These are phyloP conservation scores for Tubosaeta sp. DNA, from an alignment of 768 basidiomycete species.

Conservation along the genomic window DNA sequence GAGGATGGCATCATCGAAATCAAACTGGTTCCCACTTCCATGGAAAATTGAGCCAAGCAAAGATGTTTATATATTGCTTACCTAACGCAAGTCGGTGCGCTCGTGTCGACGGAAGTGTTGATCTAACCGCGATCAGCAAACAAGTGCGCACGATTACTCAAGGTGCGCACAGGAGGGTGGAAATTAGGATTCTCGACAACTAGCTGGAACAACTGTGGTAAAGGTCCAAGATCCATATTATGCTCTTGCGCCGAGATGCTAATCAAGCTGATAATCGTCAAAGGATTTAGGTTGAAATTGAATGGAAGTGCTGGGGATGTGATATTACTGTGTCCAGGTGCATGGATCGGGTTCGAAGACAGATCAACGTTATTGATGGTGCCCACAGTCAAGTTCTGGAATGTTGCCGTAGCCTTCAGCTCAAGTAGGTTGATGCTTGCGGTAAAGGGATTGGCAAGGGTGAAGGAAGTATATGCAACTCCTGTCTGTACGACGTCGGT, in stretches of 20 bases:
- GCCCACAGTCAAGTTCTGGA: constrained; percentile 53
- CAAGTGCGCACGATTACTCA: neutral
- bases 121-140: constrained; percentile 35
- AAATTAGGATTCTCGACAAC: constrained; percentile 46
- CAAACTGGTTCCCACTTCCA: constrained; percentile 62
- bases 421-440: constrained; percentile 63
- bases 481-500: constrained; percentile 57
- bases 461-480: constrained; percentile 54
- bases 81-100: constrained; percentile 56
- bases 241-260: constrained; percentile 47
- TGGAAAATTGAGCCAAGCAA: no score
- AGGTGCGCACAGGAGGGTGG: constrained; percentile 43
- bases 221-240: constrained; percentile 57
- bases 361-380: constrained; percentile 52
- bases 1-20: constrained; percentile 56
- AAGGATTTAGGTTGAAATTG: constrained; percentile 59
- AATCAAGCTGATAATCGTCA: constrained; percentile 57
- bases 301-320: constrained; percentile 57
- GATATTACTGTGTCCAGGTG: constrained; percentile 52
- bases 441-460: constrained; percentile 65
- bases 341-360: constrained; percentile 55
- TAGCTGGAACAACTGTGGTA: constrained; percentile 51
- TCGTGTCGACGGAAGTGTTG: constrained; percentile 49
- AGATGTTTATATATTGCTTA: constrained; percentile 21
- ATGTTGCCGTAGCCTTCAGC: constrained; percentile 51